These are phyloP conservation scores for Podila epigama DNA, from an alignment of 192 early-diverging fungal species.

Conservation along the genomic window DNA sequence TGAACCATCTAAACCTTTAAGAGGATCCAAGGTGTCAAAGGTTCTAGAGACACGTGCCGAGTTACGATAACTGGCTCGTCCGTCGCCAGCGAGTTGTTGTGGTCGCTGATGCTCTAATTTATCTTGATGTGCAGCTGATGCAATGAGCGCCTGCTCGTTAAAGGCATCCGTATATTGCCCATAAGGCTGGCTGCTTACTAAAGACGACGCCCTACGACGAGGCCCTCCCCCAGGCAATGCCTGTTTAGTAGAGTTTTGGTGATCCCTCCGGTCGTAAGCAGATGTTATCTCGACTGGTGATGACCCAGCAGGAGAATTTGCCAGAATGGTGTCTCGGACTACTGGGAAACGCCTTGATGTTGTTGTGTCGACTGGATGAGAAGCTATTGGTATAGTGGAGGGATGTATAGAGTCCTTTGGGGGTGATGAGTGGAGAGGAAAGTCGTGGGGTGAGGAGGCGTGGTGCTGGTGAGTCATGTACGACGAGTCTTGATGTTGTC, in stretches of 20 bases:
- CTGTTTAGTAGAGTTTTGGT: constrained; percentile 2
- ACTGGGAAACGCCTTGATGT: constrained; percentile 16
- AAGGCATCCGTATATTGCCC: constrained; percentile 29
- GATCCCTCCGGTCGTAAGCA: constrained; percentile 3
- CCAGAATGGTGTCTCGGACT: constrained; percentile 25
- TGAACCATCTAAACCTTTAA: constrained; percentile 27
- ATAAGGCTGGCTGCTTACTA: constrained; percentile 16
- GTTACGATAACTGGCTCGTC: constrained; percentile 46
- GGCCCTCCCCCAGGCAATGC: constrained; percentile 29
- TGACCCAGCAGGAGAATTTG: constrained; percentile 34
- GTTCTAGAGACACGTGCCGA: constrained; percentile 40
- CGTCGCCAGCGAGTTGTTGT: constrained; percentile 17
- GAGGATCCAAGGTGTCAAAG: constrained; percentile 36
- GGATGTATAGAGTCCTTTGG: constrained; percentile 39
- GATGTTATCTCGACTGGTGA: constrained; percentile 30
- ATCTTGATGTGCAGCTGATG: constrained; percentile 44
- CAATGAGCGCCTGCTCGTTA: constrained; percentile 37
- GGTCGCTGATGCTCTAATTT: constrained; percentile 30
- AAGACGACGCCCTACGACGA: constrained; percentile 31
- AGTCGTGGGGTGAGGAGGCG: constrained; percentile 13
- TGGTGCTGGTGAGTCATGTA: constrained; percentile 29
- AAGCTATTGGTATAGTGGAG: constrained; percentile 40
- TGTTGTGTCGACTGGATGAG: constrained; percentile 28
- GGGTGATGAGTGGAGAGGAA: constrained; percentile 9
- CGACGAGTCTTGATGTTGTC: not conserved